A percentile compares a stretch with the other conserved stretches of the same genome.
phyloP scores from a whole-genome alignment of 1,139 yeast species.

The Eremothecium sinecaudum region DNA sequence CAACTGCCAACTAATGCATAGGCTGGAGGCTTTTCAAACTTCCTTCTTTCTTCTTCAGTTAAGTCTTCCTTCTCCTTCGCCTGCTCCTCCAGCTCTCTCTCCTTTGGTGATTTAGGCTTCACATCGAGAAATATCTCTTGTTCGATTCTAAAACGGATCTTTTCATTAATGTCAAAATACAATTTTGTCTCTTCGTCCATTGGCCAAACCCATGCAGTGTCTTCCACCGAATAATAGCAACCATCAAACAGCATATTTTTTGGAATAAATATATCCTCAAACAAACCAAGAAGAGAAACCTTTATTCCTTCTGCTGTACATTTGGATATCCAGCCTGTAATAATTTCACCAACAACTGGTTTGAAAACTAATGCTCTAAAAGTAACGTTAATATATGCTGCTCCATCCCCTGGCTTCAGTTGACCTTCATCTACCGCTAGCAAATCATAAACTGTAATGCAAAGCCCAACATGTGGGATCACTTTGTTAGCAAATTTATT shows the following conservation, averaged over 20 bases:
- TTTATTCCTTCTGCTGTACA: slow-evolving; percentile 82
- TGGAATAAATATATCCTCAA: slow-evolving; percentile 88
- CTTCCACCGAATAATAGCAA: slow-evolving; percentile 58
- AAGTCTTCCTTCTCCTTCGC: slow-evolving; percentile 22
- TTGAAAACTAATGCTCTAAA: slow-evolving; percentile 78
- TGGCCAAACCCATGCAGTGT: slow-evolving; percentile 95
- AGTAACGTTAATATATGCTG: slow-evolving; percentile 64
- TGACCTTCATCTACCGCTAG: slow-evolving; percentile 75
- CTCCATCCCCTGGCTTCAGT: slow-evolving; percentile 94
- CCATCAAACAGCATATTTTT: slow-evolving; percentile 71
- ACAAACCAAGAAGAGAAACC: slow-evolving; percentile 55
- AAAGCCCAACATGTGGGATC: slow-evolving; percentile 74
- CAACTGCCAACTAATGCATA: slow-evolving; percentile 85
- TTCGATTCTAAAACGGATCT: slow-evolving; percentile 82
- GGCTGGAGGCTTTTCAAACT: slow-evolving; percentile 46
- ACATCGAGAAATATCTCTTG: slow-evolving; percentile 77
- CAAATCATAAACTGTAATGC: slow-evolving; percentile 76
- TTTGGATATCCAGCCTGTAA: slow-evolving; percentile 87
- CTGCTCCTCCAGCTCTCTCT: slow-evolving; percentile 36
- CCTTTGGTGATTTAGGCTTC: slow-evolving; percentile 61
- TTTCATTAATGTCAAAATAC: slow-evolving; percentile 82
- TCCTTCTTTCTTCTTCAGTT: slow-evolving; percentile 24
- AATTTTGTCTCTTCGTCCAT: slow-evolving; percentile 62
- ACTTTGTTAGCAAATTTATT: slow-evolving; percentile 78
- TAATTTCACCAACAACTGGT: slow-evolving; percentile 90